Percentiles rank a stretch among this genome's conserved stretches.
Evolutionary conservation across 2,329 filamentous ascomycete genomes (phyloP).

Genomic region (Colletotrichum navitas): DNA sequence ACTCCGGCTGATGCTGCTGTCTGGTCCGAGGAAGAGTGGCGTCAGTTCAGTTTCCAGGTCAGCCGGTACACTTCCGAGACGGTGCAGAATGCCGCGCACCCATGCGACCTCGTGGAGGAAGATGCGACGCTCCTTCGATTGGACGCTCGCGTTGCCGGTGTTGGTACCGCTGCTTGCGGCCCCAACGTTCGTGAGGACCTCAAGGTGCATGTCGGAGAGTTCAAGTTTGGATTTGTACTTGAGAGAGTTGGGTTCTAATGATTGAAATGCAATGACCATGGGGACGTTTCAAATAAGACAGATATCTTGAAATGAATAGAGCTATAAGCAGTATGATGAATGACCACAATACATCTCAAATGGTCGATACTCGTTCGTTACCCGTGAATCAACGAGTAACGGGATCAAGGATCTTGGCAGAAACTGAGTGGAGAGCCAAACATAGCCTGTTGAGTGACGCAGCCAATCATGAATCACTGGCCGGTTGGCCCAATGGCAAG

Average conservation of each 20-base stretch:
- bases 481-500: slow-evolving; percentile 56
- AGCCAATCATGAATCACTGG: neutral
- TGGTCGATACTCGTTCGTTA: neutral
- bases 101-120: slow-evolving; percentile 69
- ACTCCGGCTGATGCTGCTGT: slow-evolving; percentile 46
- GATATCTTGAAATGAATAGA: neutral
- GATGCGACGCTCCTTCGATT: slow-evolving; percentile 59
- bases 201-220: slow-evolving; percentile 56
- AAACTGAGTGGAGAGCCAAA: accelerated
- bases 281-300: neutral
- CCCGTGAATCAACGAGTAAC: neutral
- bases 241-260: slow-evolving; percentile 47
- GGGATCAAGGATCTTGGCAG: neutral
- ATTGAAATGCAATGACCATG: neutral
- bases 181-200: slow-evolving; percentile 61
- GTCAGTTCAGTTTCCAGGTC: slow-evolving; percentile 66
- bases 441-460: accelerated
- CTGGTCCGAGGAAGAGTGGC: slow-evolving; percentile 51
- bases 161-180: slow-evolving; percentile 64
- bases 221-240: slow-evolving; percentile 58
- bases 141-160: slow-evolving; percentile 62
- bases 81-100: slow-evolving; percentile 71
- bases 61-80: slow-evolving; percentile 65
- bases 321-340: neutral
- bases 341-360: neutral